Base-by-base conservation (phyloP, 2,329 filamentous ascomycete genomes). In the Thielaviopsis punctulata region DNA sequence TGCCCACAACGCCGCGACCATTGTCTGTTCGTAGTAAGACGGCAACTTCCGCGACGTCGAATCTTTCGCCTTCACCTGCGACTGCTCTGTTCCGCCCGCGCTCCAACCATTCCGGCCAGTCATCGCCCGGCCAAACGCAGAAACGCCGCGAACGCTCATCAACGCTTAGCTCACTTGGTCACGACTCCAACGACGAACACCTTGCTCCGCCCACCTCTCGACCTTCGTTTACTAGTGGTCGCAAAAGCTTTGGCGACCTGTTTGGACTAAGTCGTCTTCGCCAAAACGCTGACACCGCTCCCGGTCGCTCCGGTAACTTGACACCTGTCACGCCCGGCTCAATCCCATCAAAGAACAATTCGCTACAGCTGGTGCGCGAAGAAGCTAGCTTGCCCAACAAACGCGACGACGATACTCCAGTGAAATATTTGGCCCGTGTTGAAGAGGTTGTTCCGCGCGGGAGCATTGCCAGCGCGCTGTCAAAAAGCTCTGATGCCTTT, bases 231-330 rank as follows among this genome's bases (percentile, higher is more conserved):
- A 95, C 87, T 0, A 90, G 83, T n/a, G 88, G 89, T 4, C 78
- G 92, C 52, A 92, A 89, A 66, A 96, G 90, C 65, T 87, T 98
- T 60, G 87, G 89, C 51, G 92, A 95, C 58, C 70, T 96, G 19
- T 80, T 98, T 60, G 82, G 79, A 13, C 69, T 95, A 19, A 76
- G 79, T 57, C 79, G 89, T 57, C 74, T 95, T 55, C 78, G 90
- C 48, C 85, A 93, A 60, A 86, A 86, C 59, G 85, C 85, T 1
- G 88, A 94, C 47, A 75, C 82, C 5, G 45, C 48, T n/a, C 41
- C 49, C 15, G 69, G 76, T 41, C 76, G 81, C 15, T 78, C 86
- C 61, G 82, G 81, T 13, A 81, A 81, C n/a, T 66, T 80, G 50
- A 80, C 79, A 8, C 75, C 80, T 21, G 77, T 74, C 10, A 88